These are phyloP conservation scores for Aspergillus sclerotiicarbonarius DNA, from an alignment of 495 filamentous ascomycete genomes.

Conservation along the genomic window DNA sequence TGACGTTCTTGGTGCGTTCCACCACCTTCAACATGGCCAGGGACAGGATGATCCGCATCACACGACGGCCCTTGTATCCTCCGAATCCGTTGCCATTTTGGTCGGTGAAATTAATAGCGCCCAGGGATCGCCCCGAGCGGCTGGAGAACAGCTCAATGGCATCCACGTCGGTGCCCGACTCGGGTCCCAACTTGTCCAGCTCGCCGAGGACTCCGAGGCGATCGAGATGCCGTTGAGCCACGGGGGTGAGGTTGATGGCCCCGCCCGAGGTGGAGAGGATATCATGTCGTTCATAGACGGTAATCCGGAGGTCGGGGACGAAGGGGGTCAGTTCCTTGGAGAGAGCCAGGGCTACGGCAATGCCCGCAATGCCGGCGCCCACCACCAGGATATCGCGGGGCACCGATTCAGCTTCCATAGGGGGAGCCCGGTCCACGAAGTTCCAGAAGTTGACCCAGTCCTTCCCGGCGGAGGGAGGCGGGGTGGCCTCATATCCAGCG, in stretches of 20 bases:
- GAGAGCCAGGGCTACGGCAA: constrained; percentile 53
- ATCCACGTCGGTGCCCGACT: constrained; percentile 50
- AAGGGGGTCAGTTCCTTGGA: constrained; percentile 45
- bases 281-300: constrained; percentile 57
- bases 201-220: constrained; percentile 51
- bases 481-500: neutral
- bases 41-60: constrained; percentile 47
- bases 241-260: constrained; percentile 61
- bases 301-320: constrained; percentile 46
- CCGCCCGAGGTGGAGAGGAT: constrained; percentile 57
- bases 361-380: constrained; percentile 57
- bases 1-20: constrained; percentile 36
- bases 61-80: constrained; percentile 45
- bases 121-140: constrained; percentile 47
- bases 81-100: constrained; percentile 38
- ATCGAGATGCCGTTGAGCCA: constrained; percentile 57
- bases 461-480: constrained; percentile 7
- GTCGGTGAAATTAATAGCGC: constrained; percentile 42
- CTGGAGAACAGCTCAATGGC: constrained; percentile 52
- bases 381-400: constrained; percentile 46
- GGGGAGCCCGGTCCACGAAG: neutral
- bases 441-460: constrained; percentile 9
- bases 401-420: constrained; percentile 15
- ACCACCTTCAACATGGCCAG: constrained; percentile 46
- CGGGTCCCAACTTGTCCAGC: constrained; percentile 40